Evolutionary conservation across 345 rosid genomes (phyloP).

Genomic region (Orychophragmus violaceus): DNA sequence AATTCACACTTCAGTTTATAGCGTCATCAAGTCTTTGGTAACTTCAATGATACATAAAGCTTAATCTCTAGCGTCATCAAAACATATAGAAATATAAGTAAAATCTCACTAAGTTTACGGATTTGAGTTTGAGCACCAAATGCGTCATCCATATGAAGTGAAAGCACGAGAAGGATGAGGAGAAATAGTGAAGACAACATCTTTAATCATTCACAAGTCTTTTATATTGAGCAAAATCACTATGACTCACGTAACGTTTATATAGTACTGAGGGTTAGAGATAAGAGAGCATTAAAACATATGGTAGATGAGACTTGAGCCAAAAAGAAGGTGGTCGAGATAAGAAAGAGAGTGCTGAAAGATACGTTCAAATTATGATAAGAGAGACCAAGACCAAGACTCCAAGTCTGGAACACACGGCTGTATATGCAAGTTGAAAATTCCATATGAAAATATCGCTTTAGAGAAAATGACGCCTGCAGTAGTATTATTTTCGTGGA

Average conservation of each 20-base stretch:
- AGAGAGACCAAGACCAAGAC: neutral
- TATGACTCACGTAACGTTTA: neutral
- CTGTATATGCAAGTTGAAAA: neutral
- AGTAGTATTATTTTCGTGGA: neutral
- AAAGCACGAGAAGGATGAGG: neutral
- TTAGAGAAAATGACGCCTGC: neutral
- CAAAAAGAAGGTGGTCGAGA: neutral
- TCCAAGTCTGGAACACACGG: neutral
- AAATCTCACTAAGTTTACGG: neutral
- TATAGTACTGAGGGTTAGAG: neutral
- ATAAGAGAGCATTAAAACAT: neutral
- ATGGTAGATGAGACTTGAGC: neutral
- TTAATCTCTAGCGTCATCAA: no score
- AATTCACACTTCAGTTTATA: neutral
- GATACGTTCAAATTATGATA: neutral
- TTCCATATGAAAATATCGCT: neutral
- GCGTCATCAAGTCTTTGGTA: neutral
- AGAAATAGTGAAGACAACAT: neutral
- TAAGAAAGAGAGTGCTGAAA: neutral
- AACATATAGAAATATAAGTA: neutral
- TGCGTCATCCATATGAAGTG: neutral
- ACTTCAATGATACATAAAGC: neutral
- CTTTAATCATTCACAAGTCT: neutral
- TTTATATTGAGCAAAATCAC: neutral
- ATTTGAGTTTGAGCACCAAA: neutral